These are phyloP conservation scores for Chaetomiaceae sp. DNA, from an alignment of 2,329 filamentous ascomycete species.

Conservation along the genomic window DNA sequence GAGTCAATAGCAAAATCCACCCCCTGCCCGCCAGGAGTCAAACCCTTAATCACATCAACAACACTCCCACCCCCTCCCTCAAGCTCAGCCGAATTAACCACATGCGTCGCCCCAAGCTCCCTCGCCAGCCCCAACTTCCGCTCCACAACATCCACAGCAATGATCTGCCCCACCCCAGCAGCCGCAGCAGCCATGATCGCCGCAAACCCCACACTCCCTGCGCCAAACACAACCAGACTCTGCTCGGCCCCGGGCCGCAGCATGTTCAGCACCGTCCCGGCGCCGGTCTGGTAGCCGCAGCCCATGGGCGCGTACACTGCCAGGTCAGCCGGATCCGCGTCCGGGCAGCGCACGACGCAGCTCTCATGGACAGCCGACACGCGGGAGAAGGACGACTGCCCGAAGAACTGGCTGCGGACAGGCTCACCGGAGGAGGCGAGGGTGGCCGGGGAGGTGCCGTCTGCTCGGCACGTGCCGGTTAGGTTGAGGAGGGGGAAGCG, in stretches of 20 bases:
- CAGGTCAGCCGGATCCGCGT: conserved; percentile 25
- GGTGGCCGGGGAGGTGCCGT: conserved; percentile 7
- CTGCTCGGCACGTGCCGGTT: conserved; percentile 8
- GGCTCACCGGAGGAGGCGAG: conserved; percentile 5
- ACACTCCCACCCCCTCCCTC: neutral
- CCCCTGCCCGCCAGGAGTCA: conserved; percentile 3
- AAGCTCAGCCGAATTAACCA: conserved; percentile 29
- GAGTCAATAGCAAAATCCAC: conserved; percentile 17
- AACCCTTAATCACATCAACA: conserved; percentile 1
- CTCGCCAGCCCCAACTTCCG: conserved; percentile 38
- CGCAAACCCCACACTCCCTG: conserved; percentile 38
- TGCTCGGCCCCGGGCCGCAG: conserved; percentile 26
- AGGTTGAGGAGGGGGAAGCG: conserved; percentile 26
- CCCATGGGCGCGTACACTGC: conserved; percentile 36
- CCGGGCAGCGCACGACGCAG: conserved; percentile 26
- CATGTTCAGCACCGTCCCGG: conserved; percentile 37
- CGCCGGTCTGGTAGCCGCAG: conserved; percentile 41
- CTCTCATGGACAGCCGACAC: conserved; percentile 25
- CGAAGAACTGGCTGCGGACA: conserved; percentile 31
- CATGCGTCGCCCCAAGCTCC: conserved; percentile 41
- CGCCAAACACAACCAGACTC: conserved; percentile 34
- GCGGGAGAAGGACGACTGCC: conserved; percentile 30
- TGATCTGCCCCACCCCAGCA: conserved; percentile 31
- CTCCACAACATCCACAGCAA: conserved; percentile 43
- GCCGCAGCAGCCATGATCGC: conserved; percentile 37